Evolutionary conservation across 768 basidiomycete genomes (phyloP).

Genomic region (Pluteus cervinus): DNA sequence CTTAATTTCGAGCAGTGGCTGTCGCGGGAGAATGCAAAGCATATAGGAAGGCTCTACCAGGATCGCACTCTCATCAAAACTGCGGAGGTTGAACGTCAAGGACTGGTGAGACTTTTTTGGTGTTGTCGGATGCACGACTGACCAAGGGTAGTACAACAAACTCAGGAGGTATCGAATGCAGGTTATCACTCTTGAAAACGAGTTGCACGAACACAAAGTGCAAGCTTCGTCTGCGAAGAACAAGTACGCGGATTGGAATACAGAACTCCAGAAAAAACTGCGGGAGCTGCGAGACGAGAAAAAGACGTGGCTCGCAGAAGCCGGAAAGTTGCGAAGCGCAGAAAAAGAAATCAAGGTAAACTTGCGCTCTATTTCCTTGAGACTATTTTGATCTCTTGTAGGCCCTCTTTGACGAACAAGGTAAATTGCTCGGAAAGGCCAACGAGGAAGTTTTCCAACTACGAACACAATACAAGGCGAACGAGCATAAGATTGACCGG

Average conservation of each 20-base stretch:
- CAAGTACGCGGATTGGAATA: conserved; percentile 82
- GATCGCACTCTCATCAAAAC: conserved; percentile 66
- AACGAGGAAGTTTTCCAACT: conserved; percentile 64
- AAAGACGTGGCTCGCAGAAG: conserved; percentile 67
- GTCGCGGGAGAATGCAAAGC: conserved; percentile 73
- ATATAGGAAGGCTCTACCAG: conserved; percentile 75
- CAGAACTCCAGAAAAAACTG: conserved; percentile 71
- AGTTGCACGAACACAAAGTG: conserved; percentile 67
- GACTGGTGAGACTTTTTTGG: conserved; percentile 46
- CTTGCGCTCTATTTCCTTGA: not conserved
- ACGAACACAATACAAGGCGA: conserved; percentile 71
- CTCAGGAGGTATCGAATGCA: conserved; percentile 69
- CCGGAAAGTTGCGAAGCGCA: conserved; percentile 58
- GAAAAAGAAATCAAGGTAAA: conserved; percentile 66
- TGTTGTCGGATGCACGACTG: conserved; percentile 1
- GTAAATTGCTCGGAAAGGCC: conserved; percentile 63
- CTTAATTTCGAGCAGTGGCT: conserved; percentile 85
- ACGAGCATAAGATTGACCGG: conserved; percentile 74
- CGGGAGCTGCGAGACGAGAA: conserved; percentile 75
- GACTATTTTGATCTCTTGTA: conserved; percentile 17
- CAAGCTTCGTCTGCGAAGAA: conserved; percentile 70
- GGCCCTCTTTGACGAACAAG: conserved; percentile 67
- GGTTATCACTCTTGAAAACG: conserved; percentile 59
- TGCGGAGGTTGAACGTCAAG: conserved; percentile 78
- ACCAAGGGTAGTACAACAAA: conserved; percentile 61